Base-by-base conservation (phyloP, 768 basidiomycete genomes). In the Cystobasidium tubakii region DNA sequence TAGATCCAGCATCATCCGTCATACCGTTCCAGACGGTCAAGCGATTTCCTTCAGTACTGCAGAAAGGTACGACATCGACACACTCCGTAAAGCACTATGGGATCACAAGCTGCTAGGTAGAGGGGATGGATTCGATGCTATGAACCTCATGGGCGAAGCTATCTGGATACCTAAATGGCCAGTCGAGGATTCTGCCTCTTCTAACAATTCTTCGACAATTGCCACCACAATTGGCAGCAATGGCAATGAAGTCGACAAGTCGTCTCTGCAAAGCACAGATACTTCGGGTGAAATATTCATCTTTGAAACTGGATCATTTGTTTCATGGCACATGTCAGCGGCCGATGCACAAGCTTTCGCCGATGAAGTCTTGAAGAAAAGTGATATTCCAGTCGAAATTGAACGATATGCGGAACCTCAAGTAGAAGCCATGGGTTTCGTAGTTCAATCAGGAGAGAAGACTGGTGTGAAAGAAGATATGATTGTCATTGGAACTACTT, bases 401-500 rank as follows among this genome's bases (percentile, higher is more conserved):
- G 78, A 77, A 0, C 46, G 74, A 6, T 79, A 79, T 62, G 29
- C 23, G 0, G 76, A 76, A 62, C 75, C 67, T 2, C 77, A 78
- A 69, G 75, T 71, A 33, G 78, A 79, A 71, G 75, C 76, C 23
- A 73, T 79, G 25, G 78, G 77, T 23, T 79, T 46, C 4, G 25
- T 39, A 21, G 27, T 53, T 36, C 31, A 42, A 36, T 9, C 33
- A 0, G 23, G 17, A 10, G 46, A 42, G 15, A 50, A 4, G 43
- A 44, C 33, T 0, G 53, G 53, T 1, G 15, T 39, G 2, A 25
- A 17, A 3, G 74, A 67, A 15, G 73, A 73, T 29, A 17, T 29
- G 25, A 39, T 74, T 21, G 7, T 60, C 10, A 33, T 25, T 33
- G 12, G 33, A 4, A 19, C 27, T 6, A 60, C 50, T 0, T 74